phyloP scores from a whole-genome alignment of 2,329 filamentous ascomycete species.

The Colletotrichum destructivum region DNA sequence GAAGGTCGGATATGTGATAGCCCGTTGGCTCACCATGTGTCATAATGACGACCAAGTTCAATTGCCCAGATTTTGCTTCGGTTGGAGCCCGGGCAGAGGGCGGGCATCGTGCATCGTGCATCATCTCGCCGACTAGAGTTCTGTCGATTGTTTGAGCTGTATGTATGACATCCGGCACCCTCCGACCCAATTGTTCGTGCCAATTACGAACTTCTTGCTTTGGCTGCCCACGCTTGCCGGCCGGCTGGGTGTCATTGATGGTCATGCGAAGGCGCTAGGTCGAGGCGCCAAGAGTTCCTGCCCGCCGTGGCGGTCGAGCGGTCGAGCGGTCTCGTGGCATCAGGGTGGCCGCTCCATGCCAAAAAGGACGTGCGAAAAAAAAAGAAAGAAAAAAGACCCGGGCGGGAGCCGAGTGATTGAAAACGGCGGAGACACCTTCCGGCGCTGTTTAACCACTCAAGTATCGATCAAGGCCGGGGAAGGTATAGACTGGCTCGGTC shows the following conservation, averaged over 20 bases:
- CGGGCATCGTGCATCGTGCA: slow-evolving; percentile 23
- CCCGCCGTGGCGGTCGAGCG: slow-evolving; percentile 9
- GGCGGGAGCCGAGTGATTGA: not conserved
- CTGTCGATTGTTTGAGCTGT: slow-evolving; percentile 31
- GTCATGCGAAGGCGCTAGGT: slow-evolving; percentile 5
- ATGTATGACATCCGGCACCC: not conserved
- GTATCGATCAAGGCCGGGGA: slow-evolving; percentile 1
- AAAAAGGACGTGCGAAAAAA: not conserved
- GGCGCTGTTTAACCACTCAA: not conserved
- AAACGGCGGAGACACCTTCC: not conserved
- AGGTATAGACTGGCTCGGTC: slow-evolving; percentile 8
- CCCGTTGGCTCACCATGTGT: not conserved
- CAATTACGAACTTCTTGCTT: not conserved
- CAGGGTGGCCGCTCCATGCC: slow-evolving; percentile 15
- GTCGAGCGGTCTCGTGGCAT: slow-evolving; percentile 17
- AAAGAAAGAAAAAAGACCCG: not conserved
- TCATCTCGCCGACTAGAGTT: slow-evolving; percentile 31
- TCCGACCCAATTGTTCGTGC: not conserved
- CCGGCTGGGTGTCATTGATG: not conserved
- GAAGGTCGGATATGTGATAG: not conserved
- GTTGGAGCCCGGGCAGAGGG: slow-evolving; percentile 7
- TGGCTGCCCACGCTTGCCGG: not conserved
- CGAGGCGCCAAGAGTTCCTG: slow-evolving; percentile 7
- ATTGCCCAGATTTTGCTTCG: too few species aligned
- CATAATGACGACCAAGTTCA: not conserved